Evolutionary conservation across 768 basidiomycete genomes (phyloP), one percentile per base, ranked within the genome.

Genomic region (Filobasidium floriforme): DNA sequence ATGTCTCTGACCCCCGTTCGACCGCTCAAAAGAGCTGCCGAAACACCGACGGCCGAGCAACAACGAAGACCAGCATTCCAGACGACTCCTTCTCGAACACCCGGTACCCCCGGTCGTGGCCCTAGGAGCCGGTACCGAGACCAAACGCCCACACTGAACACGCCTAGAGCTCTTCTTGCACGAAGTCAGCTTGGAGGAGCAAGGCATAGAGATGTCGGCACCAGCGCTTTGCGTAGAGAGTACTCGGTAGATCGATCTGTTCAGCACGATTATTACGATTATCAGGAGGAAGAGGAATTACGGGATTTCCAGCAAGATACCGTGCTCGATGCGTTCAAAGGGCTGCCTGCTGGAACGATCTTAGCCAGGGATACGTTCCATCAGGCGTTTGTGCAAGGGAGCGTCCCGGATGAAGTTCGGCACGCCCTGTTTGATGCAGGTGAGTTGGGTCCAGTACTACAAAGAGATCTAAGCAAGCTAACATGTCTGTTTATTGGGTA

Each of bases 21-120:
- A 32, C 54, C 54, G 19, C 54, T 57, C 54, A 57, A 57, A n/a
- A 15, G 54, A 57, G 54, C 54, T 32, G 54, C 54, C 12, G 54
- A 57, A 57, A 57, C 54, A 15, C 54, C 54, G 15, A 57, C 54
- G 54, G 46, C 18, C 46, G 46, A 49, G 46, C 46, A 51, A 24
- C 46, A 51, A 51, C 54, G 54, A 15, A 57, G 54, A 28, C 54
- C 22, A 15, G 22, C 46, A 15, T 49, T 49, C 46, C 29, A 26
- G 7, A 32, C 46, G 4, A 51, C 54, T 15, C 54, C 54, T 32
- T 19, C 26, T 28, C 54, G 54, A 6, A 57, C 54, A 57, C 54
- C 54, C 29, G 26, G 22, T 57, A 24, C 54, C 15, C 5, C 7
- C 54, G 54, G 54, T 24, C 22, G 15, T 32, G 54, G 15, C 6